These are phyloP conservation scores for Thyridium curvatum DNA, from an alignment of 2,329 filamentous ascomycete genomes.

Conservation along the genomic window DNA sequence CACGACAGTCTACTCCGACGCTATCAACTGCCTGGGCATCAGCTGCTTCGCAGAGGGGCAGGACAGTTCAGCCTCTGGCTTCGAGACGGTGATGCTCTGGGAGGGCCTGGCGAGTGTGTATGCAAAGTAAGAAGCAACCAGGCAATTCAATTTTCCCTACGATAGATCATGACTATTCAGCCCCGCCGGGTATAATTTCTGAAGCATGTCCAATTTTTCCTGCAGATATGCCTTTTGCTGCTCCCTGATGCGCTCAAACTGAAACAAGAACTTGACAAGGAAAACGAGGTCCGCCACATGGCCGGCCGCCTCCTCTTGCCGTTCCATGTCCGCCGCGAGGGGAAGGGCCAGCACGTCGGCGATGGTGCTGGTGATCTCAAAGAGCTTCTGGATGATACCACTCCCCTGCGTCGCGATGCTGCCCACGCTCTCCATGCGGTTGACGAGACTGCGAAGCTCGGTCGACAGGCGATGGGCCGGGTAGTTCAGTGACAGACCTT, in stretches of 20 bases:
- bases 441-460: constrained; percentile 30
- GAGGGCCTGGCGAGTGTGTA: neutral
- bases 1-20: constrained; percentile 25
- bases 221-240: no score
- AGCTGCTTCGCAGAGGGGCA: constrained; percentile 16
- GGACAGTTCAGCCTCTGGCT: constrained; percentile 1
- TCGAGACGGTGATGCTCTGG: constrained; percentile 8
- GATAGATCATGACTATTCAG: no score
- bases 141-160: no score
- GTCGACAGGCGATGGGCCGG: constrained; percentile 29
- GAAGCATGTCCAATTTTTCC: no score
- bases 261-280: constrained; percentile 1
- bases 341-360: constrained; percentile 48
- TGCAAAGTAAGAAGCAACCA: no score
- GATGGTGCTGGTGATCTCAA: constrained; percentile 54
- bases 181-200: no score
- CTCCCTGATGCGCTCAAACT: neutral
- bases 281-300: neutral
- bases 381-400: constrained; percentile 51
- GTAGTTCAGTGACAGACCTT: constrained; percentile 31
- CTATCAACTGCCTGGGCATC: constrained; percentile 9
- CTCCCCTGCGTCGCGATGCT: constrained; percentile 49
- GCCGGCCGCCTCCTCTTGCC: neutral
- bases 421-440: constrained; percentile 24
- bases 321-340: no score